Conservation (phyloP, 202 grass and related monocot species). For the Digitaria exilis region DNA sequence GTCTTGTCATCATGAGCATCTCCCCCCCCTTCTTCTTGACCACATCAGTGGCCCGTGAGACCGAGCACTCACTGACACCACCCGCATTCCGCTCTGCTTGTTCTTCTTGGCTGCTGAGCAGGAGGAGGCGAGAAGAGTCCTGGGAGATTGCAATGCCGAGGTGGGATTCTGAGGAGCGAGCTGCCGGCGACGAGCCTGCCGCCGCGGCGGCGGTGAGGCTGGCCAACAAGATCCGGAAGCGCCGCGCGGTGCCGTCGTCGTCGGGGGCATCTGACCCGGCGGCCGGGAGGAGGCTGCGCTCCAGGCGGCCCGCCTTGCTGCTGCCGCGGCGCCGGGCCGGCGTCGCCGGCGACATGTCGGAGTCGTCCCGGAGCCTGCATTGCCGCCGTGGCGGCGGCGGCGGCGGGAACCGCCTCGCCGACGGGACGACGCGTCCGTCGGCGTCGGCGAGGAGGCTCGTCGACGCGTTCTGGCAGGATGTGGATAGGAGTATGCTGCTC, state of each 20-base stretch:
- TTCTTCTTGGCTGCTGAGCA: conserved; percentile 8
- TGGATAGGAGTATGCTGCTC: conserved; percentile 44
- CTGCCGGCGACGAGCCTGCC: background rate
- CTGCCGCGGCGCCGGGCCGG: conserved; percentile 22
- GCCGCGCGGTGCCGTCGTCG: conserved; percentile 53
- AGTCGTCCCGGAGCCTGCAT: conserved; percentile 45
- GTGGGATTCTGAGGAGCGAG: conserved; percentile 10
- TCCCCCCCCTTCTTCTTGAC: conserved; percentile 20
- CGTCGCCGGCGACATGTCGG: conserved; percentile 47
- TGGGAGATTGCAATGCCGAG: conserved; percentile 45
- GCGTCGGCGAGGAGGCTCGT: conserved; percentile 50
- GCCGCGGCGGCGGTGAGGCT: conserved; percentile 14
- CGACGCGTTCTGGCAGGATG: conserved; percentile 49
- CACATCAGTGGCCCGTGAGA: background rate
- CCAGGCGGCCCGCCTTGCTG: conserved; percentile 47
- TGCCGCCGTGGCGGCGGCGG: conserved; percentile 19
- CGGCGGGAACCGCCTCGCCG: background rate
- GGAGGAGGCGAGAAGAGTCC: background rate
- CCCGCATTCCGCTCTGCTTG: background rate
- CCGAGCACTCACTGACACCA: conserved; percentile 24
- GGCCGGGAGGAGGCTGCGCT: conserved; percentile 33
- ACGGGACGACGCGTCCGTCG: background rate
- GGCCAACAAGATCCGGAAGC: conserved; percentile 51
- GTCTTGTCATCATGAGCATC: background rate
- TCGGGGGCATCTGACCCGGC: conserved; percentile 46